These are phyloP conservation scores for Protomyces pachydermus DNA, from an alignment of 1,139 yeast species.

Conservation along the genomic window DNA sequence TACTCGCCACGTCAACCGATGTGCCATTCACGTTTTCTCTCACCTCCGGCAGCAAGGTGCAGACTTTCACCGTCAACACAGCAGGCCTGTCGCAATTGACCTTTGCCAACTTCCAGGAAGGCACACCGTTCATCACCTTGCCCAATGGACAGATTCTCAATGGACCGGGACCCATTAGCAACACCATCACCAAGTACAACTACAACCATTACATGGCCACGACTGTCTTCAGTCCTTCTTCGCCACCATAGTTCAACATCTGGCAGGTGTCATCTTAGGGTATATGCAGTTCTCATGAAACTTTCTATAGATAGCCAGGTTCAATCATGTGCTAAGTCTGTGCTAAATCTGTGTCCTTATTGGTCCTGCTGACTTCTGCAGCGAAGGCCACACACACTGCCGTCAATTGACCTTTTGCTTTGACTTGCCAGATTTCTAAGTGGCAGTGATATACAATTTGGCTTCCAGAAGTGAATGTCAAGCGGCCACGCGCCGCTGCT, in stretches of 20 bases:
- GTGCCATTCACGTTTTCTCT: background rate
- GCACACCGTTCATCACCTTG: slow-evolving; percentile 2
- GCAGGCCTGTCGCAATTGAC: background rate
- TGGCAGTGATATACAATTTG: no score
- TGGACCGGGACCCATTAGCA: slow-evolving; percentile 8
- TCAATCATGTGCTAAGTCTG: no score
- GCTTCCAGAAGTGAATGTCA: no score
- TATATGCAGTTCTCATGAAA: background rate
- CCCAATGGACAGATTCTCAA: background rate
- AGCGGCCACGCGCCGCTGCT: no score
- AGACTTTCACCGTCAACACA: background rate
- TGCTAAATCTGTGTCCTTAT: no score
- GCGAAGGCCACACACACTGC: no score
- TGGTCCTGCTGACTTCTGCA: no score
- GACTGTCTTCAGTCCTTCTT: background rate
- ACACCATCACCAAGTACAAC: slow-evolving; percentile 13
- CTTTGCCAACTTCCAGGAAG: slow-evolving; percentile 1
- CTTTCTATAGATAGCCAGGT: no score
- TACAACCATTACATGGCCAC: slow-evolving; percentile 3
- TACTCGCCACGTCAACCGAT: background rate
- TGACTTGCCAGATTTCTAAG: no score
- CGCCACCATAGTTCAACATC: background rate
- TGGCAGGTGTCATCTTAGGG: background rate
- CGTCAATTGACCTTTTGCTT: no score
- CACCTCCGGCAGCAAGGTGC: background rate